These are phyloP conservation scores for Metarhizium sp. DNA, from an alignment of 2,329 filamentous ascomycete genomes.

Conservation along the genomic window DNA sequence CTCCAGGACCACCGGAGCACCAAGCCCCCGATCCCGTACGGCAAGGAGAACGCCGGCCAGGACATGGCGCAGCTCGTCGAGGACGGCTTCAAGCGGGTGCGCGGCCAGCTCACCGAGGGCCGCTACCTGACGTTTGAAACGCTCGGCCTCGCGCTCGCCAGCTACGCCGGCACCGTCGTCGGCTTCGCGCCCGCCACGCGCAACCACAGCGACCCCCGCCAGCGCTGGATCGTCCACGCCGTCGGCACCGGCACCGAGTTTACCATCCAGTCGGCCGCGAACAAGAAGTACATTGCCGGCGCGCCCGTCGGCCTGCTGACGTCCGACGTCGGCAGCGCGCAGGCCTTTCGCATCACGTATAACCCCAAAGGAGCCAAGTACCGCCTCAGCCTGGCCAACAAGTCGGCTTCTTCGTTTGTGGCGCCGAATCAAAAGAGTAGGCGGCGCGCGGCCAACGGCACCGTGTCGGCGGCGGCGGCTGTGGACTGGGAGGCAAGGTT, in stretches of 20 bases:
- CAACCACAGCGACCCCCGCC: constrained; percentile 28
- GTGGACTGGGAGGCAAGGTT: neutral
- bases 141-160: constrained; percentile 28
- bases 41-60: constrained; percentile 49
- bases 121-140: constrained; percentile 41
- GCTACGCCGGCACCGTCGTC: constrained; percentile 16
- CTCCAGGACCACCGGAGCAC: constrained; percentile 5
- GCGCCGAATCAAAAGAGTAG: neutral
- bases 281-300: constrained; percentile 28
- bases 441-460: neutral
- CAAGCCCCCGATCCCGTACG: constrained; percentile 9
- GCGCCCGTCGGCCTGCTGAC: constrained; percentile 21
- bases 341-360: constrained; percentile 7
- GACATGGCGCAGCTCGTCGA: constrained; percentile 69
- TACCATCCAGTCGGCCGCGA: constrained; percentile 15
- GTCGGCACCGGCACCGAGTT: constrained; percentile 13
- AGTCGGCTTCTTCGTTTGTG: neutral
- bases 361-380: constrained; percentile 1
- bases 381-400: neutral
- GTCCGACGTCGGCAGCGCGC: constrained; percentile 3
- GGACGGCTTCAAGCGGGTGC: constrained; percentile 41
- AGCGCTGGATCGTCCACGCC: constrained; percentile 40
- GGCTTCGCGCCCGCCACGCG: constrained; percentile 5
- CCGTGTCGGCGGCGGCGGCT: neutral
- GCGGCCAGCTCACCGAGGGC: constrained; percentile 42